Conservation (phyloP, 2,329 filamentous ascomycete species). For the Pseudohalonectria lignicola region DNA sequence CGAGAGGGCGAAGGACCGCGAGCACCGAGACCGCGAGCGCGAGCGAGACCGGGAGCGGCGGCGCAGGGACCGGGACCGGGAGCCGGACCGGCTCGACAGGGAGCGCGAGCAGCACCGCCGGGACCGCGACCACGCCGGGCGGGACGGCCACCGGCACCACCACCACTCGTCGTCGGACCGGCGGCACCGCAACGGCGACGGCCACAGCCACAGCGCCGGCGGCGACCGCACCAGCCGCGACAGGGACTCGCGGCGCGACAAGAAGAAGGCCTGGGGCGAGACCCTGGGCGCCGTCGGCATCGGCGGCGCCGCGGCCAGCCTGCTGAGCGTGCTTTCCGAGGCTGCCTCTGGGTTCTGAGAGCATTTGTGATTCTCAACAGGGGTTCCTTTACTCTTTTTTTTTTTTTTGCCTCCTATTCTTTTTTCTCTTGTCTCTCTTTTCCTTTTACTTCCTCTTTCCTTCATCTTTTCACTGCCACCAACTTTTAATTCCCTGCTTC, state of each 20-base stretch:
- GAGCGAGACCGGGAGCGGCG: conserved; percentile 17
- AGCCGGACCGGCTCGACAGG: conserved; percentile 8
- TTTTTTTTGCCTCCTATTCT: not conserved
- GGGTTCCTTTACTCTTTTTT: not conserved
- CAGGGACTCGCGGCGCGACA: conserved; percentile 25
- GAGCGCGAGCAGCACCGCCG: conserved; percentile 14
- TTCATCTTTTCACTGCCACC: not conserved
- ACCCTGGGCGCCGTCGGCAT: conserved; percentile 47
- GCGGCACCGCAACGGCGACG: conserved; percentile 11
- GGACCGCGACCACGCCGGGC: conserved; percentile 23
- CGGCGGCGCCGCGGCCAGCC: conserved; percentile 47
- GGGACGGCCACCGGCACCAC: conserved; percentile 12
- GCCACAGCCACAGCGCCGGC: conserved; percentile 10
- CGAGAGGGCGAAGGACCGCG: conserved; percentile 20
- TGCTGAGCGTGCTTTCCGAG: conserved; percentile 47
- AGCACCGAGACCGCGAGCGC: conserved; percentile 14
- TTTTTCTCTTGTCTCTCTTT: not conserved
- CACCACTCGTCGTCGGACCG: conserved; percentile 18
- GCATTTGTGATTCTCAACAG: not conserved
- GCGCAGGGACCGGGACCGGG: conserved; percentile 31
- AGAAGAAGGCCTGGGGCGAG: conserved; percentile 38
- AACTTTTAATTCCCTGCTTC: not conserved
- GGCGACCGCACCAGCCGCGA: conserved; percentile 7
- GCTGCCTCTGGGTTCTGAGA: conserved; percentile 28
- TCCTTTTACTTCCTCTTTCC: conserved; percentile 4